Conservation (phyloP, 2,329 filamentous ascomycete genomes). For the Cercospora sesami region DNA sequence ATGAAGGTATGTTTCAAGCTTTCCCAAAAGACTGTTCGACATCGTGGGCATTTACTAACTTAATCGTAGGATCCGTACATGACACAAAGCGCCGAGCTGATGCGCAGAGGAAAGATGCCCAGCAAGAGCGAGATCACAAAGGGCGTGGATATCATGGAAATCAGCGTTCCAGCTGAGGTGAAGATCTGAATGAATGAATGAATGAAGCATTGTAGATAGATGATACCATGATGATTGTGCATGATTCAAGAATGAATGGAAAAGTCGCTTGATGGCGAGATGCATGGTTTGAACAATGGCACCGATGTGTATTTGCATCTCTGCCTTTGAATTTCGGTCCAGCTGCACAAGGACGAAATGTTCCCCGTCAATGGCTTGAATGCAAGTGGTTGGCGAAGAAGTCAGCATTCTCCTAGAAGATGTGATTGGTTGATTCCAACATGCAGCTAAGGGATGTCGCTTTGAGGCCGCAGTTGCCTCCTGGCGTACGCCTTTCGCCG, state of each 20-base stretch:
- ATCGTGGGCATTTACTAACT: not conserved
- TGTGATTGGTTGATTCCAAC: not conserved
- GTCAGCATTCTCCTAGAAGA: no score
- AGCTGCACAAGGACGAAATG: no score
- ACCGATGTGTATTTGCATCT: no score
- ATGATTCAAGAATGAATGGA: not conserved
- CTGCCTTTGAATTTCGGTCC: no score
- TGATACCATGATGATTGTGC: not conserved
- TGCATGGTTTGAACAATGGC: no score
- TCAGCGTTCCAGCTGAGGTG: conserved; percentile 48
- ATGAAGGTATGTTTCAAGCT: conserved; percentile 82
- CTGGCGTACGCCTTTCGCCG: not conserved
- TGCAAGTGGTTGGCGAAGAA: not conserved
- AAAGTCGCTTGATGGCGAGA: no score
- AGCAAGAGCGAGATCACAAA: conserved; percentile 72
- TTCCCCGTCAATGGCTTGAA: no score
- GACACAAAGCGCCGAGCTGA: conserved; percentile 78
- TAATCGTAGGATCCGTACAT: conserved; percentile 71
- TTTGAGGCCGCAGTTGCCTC: not conserved
- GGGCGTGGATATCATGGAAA: conserved; percentile 54
- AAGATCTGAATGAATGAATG: conserved; percentile 22
- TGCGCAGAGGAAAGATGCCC: conserved; percentile 80
- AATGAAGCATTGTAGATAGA: not conserved
- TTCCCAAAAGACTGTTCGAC: no score
- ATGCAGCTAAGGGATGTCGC: not conserved